Evolutionary conservation across 192 early-diverging fungal genomes (phyloP).

Genomic region (Entomortierella chlamydospora): DNA sequence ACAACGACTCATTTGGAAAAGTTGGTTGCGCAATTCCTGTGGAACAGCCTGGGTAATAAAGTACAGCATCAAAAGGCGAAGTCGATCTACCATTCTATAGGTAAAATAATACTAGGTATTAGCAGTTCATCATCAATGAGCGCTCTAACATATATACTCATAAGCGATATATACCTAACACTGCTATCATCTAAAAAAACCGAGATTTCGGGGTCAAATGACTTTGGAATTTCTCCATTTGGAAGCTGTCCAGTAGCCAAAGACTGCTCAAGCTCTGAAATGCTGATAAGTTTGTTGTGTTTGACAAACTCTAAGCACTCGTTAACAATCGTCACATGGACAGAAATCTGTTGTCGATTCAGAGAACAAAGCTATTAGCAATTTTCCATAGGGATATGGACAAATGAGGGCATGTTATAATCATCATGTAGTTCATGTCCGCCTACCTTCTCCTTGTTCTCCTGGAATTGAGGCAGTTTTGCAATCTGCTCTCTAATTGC

Average conservation of each 20-base stretch:
- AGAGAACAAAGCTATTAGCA: neutral
- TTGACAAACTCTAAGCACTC: conserved; percentile 82
- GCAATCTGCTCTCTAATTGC: conserved; percentile 87
- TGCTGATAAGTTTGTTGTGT: conserved; percentile 70
- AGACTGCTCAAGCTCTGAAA: conserved; percentile 81
- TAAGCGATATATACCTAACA: conserved; percentile 53
- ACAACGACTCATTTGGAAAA: conserved; percentile 50
- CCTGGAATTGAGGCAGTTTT: conserved; percentile 89
- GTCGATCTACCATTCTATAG: conserved; percentile 68
- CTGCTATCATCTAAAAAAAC: conserved; percentile 77
- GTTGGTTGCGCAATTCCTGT: conserved; percentile 39
- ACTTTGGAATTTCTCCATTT: conserved; percentile 72
- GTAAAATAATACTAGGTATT: too few relatives aligned
- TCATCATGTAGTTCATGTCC: neutral
- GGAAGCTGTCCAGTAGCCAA: conserved; percentile 79
- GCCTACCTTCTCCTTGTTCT: conserved; percentile 58
- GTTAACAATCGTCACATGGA: conserved; percentile 84
- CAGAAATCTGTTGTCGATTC: conserved; percentile 28
- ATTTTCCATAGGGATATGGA: too few relatives aligned
- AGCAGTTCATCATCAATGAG: too few relatives aligned
- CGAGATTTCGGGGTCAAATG: conserved; percentile 80
- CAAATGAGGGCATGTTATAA: too few relatives aligned
- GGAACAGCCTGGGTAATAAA: conserved; percentile 49
- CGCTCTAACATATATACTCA: too few relatives aligned
- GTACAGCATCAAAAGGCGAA: conserved; percentile 44